Conservation (phyloP, 2,329 filamentous ascomycete genomes). For the Alternaria arborescens region DNA sequence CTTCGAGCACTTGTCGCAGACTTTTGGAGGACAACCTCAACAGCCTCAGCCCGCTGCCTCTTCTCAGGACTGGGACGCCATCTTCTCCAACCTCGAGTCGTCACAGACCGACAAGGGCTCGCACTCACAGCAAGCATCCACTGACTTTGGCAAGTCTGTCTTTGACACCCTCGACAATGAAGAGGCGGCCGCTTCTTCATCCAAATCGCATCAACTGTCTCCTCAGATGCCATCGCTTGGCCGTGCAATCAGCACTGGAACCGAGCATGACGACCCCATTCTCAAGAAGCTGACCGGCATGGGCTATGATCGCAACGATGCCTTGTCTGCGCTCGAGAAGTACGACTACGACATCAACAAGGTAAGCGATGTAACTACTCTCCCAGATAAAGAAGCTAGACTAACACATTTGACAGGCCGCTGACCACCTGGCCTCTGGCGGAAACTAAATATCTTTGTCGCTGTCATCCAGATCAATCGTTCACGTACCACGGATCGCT, state of each 20-base stretch:
- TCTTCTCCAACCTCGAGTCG: conserved; percentile 82
- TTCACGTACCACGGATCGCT: conserved; percentile 8
- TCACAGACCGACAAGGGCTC: conserved; percentile 44
- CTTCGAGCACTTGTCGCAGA: conserved; percentile 57
- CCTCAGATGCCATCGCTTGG: conserved; percentile 61
- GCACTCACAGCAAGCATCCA: conserved; percentile 42
- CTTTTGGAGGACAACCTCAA: conserved; percentile 52
- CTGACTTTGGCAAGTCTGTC: conserved; percentile 49
- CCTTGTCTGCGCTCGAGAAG: conserved; percentile 84
- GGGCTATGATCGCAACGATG: conserved; percentile 80
- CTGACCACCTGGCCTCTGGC: conserved; percentile 46
- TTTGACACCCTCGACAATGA: conserved; percentile 49
- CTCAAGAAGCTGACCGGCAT: conserved; percentile 88
- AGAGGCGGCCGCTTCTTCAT: conserved; percentile 41
- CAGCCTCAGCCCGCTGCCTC: conserved; percentile 52
- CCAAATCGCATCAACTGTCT: conserved; percentile 30
- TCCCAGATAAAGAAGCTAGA: neutral
- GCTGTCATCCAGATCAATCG: neutral
- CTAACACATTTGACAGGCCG: conserved; percentile 43
- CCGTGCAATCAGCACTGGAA: conserved; percentile 74
- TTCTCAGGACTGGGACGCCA: conserved; percentile 89
- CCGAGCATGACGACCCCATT: conserved; percentile 89
- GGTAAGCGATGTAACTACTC: conserved; percentile 61
- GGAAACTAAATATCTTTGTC: conserved; percentile 9
- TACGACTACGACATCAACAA: conserved; percentile 96